Percentiles rank a stretch among this genome's conserved stretches.
Evolutionary conservation across 257 asterid genomes (phyloP).

Genomic region (Misopates orontium): DNA sequence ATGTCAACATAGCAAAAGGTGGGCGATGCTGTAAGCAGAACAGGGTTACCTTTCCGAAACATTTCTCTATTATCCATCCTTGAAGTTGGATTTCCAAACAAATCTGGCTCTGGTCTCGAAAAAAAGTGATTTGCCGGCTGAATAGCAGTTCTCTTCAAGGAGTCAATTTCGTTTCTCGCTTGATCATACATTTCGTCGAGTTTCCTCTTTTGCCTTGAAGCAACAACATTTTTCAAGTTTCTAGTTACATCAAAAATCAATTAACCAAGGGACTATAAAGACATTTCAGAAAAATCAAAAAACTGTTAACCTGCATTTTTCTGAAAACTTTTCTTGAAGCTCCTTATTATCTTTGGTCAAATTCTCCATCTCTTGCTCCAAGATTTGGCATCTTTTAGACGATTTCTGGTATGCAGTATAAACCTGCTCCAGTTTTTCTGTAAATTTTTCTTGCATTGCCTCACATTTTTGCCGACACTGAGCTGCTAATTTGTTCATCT

Average conservation of each 20-base stretch:
- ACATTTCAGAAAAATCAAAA: conserved; percentile 8
- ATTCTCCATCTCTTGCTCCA: conserved; percentile 84
- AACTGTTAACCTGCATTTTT: conserved; percentile 73
- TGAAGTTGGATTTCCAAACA: conserved; percentile 62
- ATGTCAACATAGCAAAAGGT: neutral
- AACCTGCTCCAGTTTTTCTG: conserved; percentile 87
- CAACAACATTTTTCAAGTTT: conserved; percentile 22
- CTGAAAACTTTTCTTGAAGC: conserved; percentile 88
- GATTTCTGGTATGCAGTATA: conserved; percentile 82
- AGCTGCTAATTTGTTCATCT: conserved; percentile 70
- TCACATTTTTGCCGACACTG: conserved; percentile 92
- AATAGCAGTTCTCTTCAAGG: conserved; percentile 73
- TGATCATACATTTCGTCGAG: conserved; percentile 99
- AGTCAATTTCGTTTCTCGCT: conserved; percentile 76
- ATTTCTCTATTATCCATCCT: conserved; percentile 71
- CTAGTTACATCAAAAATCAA: conserved; percentile 3
- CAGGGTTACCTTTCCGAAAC: conserved; percentile 64
- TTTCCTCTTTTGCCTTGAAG: conserved; percentile 89
- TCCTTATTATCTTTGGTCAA: conserved; percentile 84
- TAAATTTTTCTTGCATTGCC: conserved; percentile 79
- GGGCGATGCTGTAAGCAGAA: conserved; percentile 29
- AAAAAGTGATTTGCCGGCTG: conserved; percentile 74
- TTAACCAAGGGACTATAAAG: conserved; percentile 5
- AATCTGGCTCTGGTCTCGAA: conserved; percentile 66
- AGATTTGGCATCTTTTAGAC: conserved; percentile 81